A percentile compares a stretch with the other conserved stretches of the same genome.
Evolutionary conservation across 2,329 filamentous ascomycete species (phyloP).

Genomic region (Pseudogymnoascus sp.): DNA sequence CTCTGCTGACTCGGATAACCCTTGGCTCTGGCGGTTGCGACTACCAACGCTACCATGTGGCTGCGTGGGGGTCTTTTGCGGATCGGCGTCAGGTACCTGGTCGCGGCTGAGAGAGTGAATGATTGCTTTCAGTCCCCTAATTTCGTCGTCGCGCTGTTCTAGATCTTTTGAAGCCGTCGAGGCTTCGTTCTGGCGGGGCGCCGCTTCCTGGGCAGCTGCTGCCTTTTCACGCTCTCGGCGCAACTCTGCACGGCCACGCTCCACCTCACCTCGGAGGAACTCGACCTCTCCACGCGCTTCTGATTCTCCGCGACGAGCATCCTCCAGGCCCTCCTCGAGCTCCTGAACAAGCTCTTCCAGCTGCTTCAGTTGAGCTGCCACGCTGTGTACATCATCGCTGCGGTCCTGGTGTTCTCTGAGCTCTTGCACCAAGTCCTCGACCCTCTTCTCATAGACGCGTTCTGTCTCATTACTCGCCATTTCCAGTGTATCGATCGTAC

Average conservation of each 20-base stretch:
- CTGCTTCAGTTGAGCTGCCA: conserved; percentile 86
- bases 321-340: conserved; percentile 91
- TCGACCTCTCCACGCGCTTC: conserved; percentile 95
- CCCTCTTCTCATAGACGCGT: conserved; percentile 88
- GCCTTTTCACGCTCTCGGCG: conserved; percentile 81
- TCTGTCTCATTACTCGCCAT: conserved; percentile 93
- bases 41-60: conserved; percentile 17
- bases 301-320: conserved; percentile 86
- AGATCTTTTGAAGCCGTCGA: conserved; percentile 60
- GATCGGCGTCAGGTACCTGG: conserved; percentile 34
- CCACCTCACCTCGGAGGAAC: conserved; percentile 88
- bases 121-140: conserved; percentile 91
- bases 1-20: conserved; percentile 42
- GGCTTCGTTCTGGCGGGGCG: conserved; percentile 31
- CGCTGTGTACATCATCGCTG: conserved; percentile 81
- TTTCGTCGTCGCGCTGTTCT: conserved; percentile 94
- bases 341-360: conserved; percentile 94
- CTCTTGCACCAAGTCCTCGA: conserved; percentile 77
- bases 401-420: conserved; percentile 74
- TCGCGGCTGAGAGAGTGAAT: conserved; percentile 90
- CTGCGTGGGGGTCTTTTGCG: conserved; percentile 25
- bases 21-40: conserved; percentile 29
- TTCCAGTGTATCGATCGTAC: conserved; percentile 92
- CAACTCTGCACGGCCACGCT: conserved; percentile 80
- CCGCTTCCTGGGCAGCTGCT: conserved; percentile 49